A percentile compares a stretch with the other conserved stretches of the same genome.
Conservation (phyloP, 208 protist genomes). For the Angomonas desouzai region DNA sequence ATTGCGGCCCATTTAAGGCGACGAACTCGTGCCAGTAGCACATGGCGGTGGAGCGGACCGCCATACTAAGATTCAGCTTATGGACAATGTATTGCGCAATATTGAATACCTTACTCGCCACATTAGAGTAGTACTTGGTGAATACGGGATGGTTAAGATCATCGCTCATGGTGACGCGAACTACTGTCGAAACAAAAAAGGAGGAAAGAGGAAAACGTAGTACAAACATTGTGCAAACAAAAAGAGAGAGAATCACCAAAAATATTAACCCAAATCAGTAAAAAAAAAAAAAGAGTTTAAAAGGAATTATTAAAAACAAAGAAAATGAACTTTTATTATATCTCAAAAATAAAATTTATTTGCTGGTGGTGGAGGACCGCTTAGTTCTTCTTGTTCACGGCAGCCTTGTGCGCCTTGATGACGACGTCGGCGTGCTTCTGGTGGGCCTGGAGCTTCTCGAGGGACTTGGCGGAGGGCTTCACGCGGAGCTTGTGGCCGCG, state of each 20-base stretch:
- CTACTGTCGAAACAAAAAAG: not conserved
- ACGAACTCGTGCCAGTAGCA: slow-evolving; percentile 86
- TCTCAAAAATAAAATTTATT: not conserved
- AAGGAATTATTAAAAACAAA: not conserved
- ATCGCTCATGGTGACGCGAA: not conserved
- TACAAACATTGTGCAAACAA: too few relatives aligned
- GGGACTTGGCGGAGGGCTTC: slow-evolving; percentile 54
- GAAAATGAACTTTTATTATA: slow-evolving; percentile 2
- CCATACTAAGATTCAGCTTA: slow-evolving; percentile 47
- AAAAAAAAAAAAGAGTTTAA: slow-evolving; percentile 3
- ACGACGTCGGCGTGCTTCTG: slow-evolving; percentile 49
- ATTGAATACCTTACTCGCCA: slow-evolving; percentile 56
- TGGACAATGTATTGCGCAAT: slow-evolving; percentile 62
- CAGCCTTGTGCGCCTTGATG: slow-evolving; percentile 63
- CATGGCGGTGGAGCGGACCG: slow-evolving; percentile 67
- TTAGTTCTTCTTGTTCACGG: slow-evolving; percentile 8
- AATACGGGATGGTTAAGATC: slow-evolving; percentile 33
- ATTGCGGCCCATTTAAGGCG: slow-evolving; percentile 40
- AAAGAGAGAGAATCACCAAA: slow-evolving; percentile 9
- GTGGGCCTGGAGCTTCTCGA: slow-evolving; percentile 62
- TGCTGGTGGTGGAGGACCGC: not conserved
- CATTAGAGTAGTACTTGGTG: slow-evolving; percentile 48
- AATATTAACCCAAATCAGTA: not conserved
- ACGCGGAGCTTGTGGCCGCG: slow-evolving; percentile 71
- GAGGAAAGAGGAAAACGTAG: not conserved